Evolutionary conservation across 306 rosid genomes (phyloP), one percentile per base, ranked within the genome.

Genomic region (Quercus bicolor): DNA sequence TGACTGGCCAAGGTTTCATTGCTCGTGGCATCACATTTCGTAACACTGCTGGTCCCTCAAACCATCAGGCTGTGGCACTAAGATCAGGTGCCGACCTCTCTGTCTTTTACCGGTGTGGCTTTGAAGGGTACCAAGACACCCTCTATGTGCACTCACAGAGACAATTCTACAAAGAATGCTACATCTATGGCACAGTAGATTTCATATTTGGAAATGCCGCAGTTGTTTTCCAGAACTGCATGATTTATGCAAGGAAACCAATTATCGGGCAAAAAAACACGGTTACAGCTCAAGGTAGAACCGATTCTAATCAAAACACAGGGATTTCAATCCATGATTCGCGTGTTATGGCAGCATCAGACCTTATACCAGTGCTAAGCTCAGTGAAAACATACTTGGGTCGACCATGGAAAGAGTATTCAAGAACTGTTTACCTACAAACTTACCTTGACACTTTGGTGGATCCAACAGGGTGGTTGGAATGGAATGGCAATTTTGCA

Each of bases 81-180:
- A 86, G 89, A 20, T 89, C 90, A 0, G 85, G 90, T 1, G 86
- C 89, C 0, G 92, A 87, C 59, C 80, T 73, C 57, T 89, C 92
- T 0, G 92, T 85, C 56, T 89, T 89, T 83, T 87, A 89, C 60
- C 84, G 79, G 0, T 87, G 92, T 29, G 76, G 85, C 21, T 89
- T 89, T 56, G 89, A 89, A 68, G 92, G 92, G 2, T 83, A 89
- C 74, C 92, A 89, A 72, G 92, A 89, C 82, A 89, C 92, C 40
- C 86, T 89, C 71, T 87, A 89, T 34, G 88, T 64, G 24, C 92
- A 89, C 37, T 89, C 90, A 2, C 90, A 85, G 14, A 75, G 92
- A 5, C 90, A 89, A n/a, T 87, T 89, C 83, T 89, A 83, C 76
- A 86, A 79, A 34, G 89, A 89, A 19, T 89, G 92, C 71, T 76